phyloP scores from a whole-genome alignment of 2,329 filamentous ascomycete species.

The Pseudogymnoascus sp. region DNA sequence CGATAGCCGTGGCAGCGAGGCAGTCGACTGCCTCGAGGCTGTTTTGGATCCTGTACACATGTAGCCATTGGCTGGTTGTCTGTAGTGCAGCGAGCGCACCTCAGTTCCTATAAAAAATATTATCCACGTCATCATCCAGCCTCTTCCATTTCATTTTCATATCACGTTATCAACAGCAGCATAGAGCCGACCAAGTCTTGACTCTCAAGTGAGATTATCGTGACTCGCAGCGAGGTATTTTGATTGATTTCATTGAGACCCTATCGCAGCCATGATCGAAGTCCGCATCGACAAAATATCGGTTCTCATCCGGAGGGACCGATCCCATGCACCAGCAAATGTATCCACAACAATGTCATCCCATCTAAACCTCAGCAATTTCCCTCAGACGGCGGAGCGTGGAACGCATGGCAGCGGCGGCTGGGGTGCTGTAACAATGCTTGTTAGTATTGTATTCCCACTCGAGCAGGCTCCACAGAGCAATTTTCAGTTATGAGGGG shows the following conservation, averaged over 20 bases:
- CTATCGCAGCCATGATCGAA: constrained; percentile 20
- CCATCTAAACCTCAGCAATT: constrained; percentile 83
- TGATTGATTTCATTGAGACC: constrained; percentile 15
- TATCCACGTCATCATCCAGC: constrained; percentile 1
- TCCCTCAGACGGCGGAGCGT: constrained; percentile 95
- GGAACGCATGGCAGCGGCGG: constrained; percentile 87
- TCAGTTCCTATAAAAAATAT: neutral
- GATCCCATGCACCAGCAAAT: constrained; percentile 29
- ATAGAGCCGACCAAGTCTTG: neutral
- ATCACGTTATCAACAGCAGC: constrained; percentile 1
- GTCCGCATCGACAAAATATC: constrained; percentile 18
- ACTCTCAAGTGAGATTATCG: neutral
- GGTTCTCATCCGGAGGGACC: constrained; percentile 17
- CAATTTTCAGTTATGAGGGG: constrained; percentile 15
- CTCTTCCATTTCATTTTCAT: neutral
- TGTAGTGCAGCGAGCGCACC: neutral
- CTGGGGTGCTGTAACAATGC: constrained; percentile 60
- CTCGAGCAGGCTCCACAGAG: neutral
- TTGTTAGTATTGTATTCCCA: neutral
- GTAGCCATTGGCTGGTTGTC: neutral
- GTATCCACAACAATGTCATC: constrained; percentile 21
- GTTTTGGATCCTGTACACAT: neutral
- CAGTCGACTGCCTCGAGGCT: neutral
- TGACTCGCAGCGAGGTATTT: constrained; percentile 14
- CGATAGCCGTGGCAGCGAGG: neutral